Evolutionary conservation across 306 rosid species (phyloP).

Genomic region (Rosa rugosa): DNA sequence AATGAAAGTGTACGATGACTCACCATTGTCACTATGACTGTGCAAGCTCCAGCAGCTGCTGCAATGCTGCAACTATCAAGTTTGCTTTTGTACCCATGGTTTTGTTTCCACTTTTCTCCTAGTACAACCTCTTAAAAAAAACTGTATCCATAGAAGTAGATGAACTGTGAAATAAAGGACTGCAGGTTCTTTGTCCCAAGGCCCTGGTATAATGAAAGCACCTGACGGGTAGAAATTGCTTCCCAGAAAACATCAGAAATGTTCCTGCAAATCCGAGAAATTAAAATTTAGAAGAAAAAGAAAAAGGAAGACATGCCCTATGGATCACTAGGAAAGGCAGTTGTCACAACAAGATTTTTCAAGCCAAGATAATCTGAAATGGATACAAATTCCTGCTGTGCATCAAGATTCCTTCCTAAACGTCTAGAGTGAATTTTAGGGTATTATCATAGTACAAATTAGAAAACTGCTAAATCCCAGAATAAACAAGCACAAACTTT

Average conservation of each 20-base stretch:
- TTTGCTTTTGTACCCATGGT: conserved; percentile 77
- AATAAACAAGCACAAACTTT: background rate
- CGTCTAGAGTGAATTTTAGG: background rate
- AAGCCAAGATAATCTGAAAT: background rate
- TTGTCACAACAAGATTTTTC: background rate
- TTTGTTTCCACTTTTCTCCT: conserved; percentile 66
- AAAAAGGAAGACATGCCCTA: background rate
- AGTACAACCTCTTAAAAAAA: conserved; percentile 71
- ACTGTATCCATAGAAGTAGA: conserved; percentile 96
- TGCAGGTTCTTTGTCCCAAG: conserved; percentile 89
- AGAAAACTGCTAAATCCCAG: background rate
- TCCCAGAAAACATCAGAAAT: conserved; percentile 95
- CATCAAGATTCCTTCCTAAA: background rate
- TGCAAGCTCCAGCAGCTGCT: conserved; percentile 80
- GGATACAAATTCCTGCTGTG: background rate
- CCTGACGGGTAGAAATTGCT: conserved; percentile 71
- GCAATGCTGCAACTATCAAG: conserved; percentile 79
- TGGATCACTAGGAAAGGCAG: conserved; percentile 8
- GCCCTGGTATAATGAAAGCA: conserved; percentile 87
- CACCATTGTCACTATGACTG: conserved; percentile 73
- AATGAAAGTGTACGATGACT: conserved; percentile 20
- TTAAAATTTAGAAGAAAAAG: background rate
- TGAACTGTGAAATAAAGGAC: conserved; percentile 70
- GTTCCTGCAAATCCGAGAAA: conserved; percentile 54
- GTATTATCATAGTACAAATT: background rate